Conservation (phyloP, 768 basidiomycete species). For the Podaxis sp. region DNA sequence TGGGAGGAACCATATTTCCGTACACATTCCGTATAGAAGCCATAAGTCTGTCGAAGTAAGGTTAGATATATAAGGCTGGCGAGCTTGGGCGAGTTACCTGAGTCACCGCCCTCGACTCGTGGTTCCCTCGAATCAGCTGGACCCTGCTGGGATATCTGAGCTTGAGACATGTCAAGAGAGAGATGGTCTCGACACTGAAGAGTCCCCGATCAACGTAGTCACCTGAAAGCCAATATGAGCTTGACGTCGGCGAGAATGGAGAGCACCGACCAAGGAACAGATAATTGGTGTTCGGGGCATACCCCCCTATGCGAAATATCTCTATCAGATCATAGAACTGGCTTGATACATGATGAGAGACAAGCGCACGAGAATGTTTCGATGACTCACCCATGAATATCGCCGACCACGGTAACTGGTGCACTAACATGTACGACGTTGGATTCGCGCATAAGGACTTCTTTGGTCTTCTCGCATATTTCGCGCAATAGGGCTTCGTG, state of each 20-base stretch:
- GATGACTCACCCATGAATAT: conserved; percentile 91
- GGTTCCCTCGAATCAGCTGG: conserved; percentile 95
- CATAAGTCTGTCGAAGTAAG: conserved; percentile 74
- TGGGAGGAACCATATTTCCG: conserved; percentile 94
- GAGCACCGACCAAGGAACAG: conserved; percentile 84
- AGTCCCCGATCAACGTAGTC: conserved; percentile 98
- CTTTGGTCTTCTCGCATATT: conserved; percentile 99
- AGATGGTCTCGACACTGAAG: conserved; percentile 98
- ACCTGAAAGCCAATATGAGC: conserved; percentile 46
- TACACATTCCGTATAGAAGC: conserved; percentile 98
- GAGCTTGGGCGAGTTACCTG: conserved; percentile 61
- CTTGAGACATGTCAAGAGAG: conserved; percentile 94
- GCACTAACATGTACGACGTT: conserved; percentile 97
- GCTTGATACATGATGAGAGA: conserved; percentile 52
- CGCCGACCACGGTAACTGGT: conserved; percentile 97
- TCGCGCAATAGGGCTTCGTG: conserved; percentile 94
- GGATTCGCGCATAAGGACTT: conserved; percentile 97
- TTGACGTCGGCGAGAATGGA: background rate
- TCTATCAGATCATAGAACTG: conserved; percentile 99
- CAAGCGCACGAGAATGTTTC: conserved; percentile 8
- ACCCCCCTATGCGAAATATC: conserved; percentile 98
- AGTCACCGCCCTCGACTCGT: conserved; percentile 96
- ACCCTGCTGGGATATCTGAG: conserved; percentile 95
- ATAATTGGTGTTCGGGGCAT: conserved; percentile 96
- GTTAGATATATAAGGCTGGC: conserved; percentile 24